Base-by-base conservation (phyloP, 1,284 basidiomycete genomes). In the Cutaneotrichosporon spelunceum region DNA sequence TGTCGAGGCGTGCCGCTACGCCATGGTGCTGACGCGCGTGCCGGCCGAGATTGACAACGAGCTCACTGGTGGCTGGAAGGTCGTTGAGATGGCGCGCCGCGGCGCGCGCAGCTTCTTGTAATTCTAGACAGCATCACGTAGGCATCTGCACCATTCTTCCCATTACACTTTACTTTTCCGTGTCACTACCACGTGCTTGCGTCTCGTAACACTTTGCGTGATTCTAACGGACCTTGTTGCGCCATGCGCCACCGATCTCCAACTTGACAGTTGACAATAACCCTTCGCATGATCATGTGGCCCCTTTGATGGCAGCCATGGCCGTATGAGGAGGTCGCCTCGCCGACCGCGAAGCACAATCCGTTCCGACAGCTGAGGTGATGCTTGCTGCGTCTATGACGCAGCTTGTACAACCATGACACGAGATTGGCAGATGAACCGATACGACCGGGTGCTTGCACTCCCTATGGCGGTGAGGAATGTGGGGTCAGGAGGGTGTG, bases 61-160 rank as follows among this genome's bases (percentile, higher is more conserved):
- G 79, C 83, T 97, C 56, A 99, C 96, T 0, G 92, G 92, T 54
- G 96, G 96, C 11, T 99, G 96, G 96, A 98, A 98, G 80, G 86
- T 99, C 59, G 85, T 98, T 45, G 94, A 98, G 72, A 72, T 73
- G 72, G 70, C 70, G 11, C 65, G 72, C 56, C 63, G 70, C 36
- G 72, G 72, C 14, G 59, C 66, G 29, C 67, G 65, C 59, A 62
- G 69, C 34, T 69, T 67, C 61, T 58, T 67, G 62, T 67, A 60
- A 53, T 24, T n/a, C 19, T 42, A 42, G 39, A 48, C 23, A 48
- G 19, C 19, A 42, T 42, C 14, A n/a, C 39, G 39, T 42, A 42
- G 39, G 39, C 33, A 53, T 53, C 19, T 33, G 34, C 52, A 53
- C 52, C 52, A 53, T 53, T 53, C 52, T 26, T 26, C 36, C 39